These are phyloP conservation scores for Cymbopogon citratus DNA, from an alignment of 176 grass and related monocot genomes.

Conservation along the genomic window DNA sequence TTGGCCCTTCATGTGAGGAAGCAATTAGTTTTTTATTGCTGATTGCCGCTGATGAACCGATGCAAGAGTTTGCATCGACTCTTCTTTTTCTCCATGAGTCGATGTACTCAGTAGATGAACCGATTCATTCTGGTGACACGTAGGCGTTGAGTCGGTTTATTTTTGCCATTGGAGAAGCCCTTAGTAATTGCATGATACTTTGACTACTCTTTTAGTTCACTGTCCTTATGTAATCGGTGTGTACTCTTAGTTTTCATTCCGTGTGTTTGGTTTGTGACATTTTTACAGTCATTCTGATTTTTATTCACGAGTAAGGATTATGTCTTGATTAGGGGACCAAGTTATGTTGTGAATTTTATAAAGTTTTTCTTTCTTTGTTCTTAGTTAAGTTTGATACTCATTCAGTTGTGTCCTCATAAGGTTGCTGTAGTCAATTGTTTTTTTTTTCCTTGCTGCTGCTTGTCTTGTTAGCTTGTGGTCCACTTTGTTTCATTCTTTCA, in stretches of 20 bases:
- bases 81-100: too few relatives aligned
- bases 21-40: too few relatives aligned
- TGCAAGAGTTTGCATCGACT: too few relatives aligned
- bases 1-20: too few relatives aligned
- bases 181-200: background rate
- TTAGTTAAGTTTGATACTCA: background rate
- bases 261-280: background rate
- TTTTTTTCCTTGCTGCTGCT: background rate
- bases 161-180: too few relatives aligned
- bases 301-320: background rate
- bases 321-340: background rate
- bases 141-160: too few relatives aligned
- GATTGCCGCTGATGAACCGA: too few relatives aligned
- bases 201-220: background rate
- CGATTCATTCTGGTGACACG: too few relatives aligned
- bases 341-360: background rate
- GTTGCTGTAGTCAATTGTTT: background rate
- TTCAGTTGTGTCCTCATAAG: background rate
- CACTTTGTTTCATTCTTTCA: background rate
- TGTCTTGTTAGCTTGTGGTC: background rate
- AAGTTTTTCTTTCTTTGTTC: background rate
- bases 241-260: background rate
- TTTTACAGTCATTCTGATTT: background rate
- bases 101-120: too few relatives aligned
- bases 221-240: too few relatives aligned